These are phyloP conservation scores for Cyamopsis tetragonoloba DNA, from an alignment of 306 rosid genomes.

Conservation along the genomic window DNA sequence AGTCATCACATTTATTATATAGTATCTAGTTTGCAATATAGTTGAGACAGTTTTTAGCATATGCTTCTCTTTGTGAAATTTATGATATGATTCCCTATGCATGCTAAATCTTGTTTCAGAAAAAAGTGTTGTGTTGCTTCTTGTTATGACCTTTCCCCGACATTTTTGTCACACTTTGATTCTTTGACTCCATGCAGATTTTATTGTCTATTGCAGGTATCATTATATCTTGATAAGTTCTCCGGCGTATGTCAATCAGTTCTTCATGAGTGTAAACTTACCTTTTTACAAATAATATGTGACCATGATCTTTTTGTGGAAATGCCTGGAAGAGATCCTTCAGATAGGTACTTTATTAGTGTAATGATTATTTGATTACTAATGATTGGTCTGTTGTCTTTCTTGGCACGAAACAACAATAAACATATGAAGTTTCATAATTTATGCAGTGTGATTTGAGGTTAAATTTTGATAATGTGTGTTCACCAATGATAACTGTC, in stretches of 20 bases:
- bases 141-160: background rate
- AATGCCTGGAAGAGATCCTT: slow-evolving; percentile 99
- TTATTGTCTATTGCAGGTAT: slow-evolving; percentile 60
- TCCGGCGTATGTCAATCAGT: slow-evolving; percentile 93
- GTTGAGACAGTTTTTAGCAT: background rate
- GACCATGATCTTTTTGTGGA: slow-evolving; percentile 98
- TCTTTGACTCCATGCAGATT: background rate
- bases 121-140: background rate
- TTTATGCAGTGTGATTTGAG: background rate
- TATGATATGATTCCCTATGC: background rate
- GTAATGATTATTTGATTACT: background rate
- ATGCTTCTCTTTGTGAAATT: background rate
- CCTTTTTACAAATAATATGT: slow-evolving; percentile 84
- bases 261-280: slow-evolving; percentile 95
- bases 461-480: too few species aligned
- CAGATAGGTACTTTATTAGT: slow-evolving; percentile 68
- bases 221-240: slow-evolving; percentile 92
- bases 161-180: background rate
- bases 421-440: background rate
- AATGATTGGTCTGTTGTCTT: background rate
- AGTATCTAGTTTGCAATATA: too few species aligned
- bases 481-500: slow-evolving; percentile 14
- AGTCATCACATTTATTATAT: background rate
- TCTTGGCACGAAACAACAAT: background rate
- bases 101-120: background rate